Percentiles rank a stretch among this genome's conserved stretches.
These are phyloP conservation scores for Hericium erinaceus DNA, from an alignment of 768 basidiomycete species.

Conservation along the genomic window DNA sequence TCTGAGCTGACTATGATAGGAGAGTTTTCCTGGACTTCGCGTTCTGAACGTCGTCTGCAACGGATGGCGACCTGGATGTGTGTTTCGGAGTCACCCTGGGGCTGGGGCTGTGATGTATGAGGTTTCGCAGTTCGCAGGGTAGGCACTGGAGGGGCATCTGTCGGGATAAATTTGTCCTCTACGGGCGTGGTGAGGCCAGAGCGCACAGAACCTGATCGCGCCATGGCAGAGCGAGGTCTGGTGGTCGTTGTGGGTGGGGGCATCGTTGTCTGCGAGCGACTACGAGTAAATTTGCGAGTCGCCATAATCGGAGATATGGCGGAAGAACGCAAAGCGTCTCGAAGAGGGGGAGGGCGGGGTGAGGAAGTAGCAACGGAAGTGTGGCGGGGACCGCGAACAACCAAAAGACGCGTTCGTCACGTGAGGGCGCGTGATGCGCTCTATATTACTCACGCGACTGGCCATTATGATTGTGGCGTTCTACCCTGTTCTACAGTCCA, in stretches of 20 bases:
- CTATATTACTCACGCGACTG: neutral
- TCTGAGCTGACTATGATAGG: constrained; percentile 77
- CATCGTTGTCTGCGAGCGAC: constrained; percentile 27
- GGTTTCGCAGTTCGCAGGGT: constrained; percentile 13
- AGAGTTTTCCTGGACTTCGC: constrained; percentile 78
- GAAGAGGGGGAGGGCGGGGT: neutral
- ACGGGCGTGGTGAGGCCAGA: constrained; percentile 20
- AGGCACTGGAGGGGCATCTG: constrained; percentile 1
- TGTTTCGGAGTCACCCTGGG: constrained; percentile 45
- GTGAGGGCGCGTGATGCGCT: constrained; percentile 6
- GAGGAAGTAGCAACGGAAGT: neutral
- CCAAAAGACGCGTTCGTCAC: constrained; percentile 18
- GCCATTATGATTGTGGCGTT: neutral
- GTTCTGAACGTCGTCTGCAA: constrained; percentile 77
- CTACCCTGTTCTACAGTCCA: neutral
- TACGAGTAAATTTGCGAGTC: constrained; percentile 48
- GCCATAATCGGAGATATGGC: constrained; percentile 36
- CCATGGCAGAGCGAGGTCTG: constrained; percentile 40
- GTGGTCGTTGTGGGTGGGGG: constrained; percentile 27
- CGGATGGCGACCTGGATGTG: constrained; percentile 94
- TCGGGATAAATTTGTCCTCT: constrained; percentile 12
- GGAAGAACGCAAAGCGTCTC: neutral
- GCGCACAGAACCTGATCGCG: constrained; percentile 31
- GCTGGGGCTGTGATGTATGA: constrained; percentile 1
- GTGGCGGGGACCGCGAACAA: neutral